These are phyloP conservation scores for Caloboletus firmus DNA, from an alignment of 1,284 basidiomycete genomes.

Conservation along the genomic window DNA sequence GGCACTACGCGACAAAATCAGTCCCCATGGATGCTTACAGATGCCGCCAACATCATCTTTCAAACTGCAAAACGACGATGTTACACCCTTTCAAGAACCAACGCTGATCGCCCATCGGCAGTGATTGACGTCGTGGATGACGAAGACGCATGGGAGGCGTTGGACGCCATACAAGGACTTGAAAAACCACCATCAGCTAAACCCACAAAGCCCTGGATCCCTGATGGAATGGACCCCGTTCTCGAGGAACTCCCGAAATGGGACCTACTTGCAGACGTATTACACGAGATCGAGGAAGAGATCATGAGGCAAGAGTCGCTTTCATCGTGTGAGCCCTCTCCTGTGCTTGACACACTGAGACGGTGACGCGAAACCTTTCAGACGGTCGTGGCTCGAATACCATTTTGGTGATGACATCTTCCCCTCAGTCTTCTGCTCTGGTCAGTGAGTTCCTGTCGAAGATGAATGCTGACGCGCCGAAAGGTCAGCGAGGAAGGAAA, in stretches of 20 bases:
- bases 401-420: slow-evolving; percentile 88
- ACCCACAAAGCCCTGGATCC: slow-evolving; percentile 55
- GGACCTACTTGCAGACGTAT: slow-evolving; percentile 79
- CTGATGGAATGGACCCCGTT: slow-evolving; percentile 79
- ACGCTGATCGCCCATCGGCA: slow-evolving; percentile 15
- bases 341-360: slow-evolving; percentile 3
- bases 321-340: slow-evolving; percentile 31
- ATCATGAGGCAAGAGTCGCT: slow-evolving; percentile 62
- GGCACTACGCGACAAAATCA: slow-evolving; percentile 65
- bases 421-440: slow-evolving; percentile 71
- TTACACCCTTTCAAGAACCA: slow-evolving; percentile 55
- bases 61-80: slow-evolving; percentile 78
- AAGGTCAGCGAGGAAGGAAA: slow-evolving; percentile 58
- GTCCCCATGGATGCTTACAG: slow-evolving; percentile 85
- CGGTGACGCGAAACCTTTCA: slow-evolving; percentile 3
- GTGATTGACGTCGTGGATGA: slow-evolving; percentile 48
- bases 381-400: slow-evolving; percentile 69
- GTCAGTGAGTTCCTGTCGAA: slow-evolving; percentile 77
- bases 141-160: slow-evolving; percentile 69
- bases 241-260: slow-evolving; percentile 97
- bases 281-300: slow-evolving; percentile 92
- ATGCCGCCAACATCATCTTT: slow-evolving; percentile 89
- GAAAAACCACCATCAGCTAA: slow-evolving; percentile 16
- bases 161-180: slow-evolving; percentile 61
- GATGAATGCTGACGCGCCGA: slow-evolving; percentile 56